Evolutionary conservation across 179 eudicot species (phyloP).

Genomic region (Camellia oleifera): DNA sequence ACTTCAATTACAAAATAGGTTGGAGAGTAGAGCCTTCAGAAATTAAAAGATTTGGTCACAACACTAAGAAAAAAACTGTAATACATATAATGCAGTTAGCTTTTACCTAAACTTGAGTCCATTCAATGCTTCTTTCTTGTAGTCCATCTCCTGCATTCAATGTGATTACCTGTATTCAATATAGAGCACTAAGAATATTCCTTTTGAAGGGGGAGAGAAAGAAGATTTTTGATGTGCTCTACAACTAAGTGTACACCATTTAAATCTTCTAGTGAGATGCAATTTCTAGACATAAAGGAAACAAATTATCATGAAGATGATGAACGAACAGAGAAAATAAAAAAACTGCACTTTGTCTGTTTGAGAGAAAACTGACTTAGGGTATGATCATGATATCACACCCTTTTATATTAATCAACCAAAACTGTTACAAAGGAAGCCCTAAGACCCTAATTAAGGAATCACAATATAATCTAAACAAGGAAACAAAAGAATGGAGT

Average conservation of each 20-base stretch:
- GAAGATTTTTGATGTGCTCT: background rate
- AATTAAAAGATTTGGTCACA: background rate
- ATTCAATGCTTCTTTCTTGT: constrained; percentile 81
- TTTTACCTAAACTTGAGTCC: constrained; percentile 78
- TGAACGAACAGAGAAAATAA: background rate
- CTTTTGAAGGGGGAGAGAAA: constrained; percentile 12
- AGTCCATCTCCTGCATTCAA: constrained; percentile 99
- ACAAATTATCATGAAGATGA: background rate
- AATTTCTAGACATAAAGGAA: background rate
- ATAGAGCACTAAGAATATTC: constrained; percentile 76
- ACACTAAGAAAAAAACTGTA: background rate
- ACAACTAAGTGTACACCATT: background rate
- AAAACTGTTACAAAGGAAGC: no score
- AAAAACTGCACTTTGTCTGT: background rate
- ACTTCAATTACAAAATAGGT: background rate
- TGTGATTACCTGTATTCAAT: constrained; percentile 99
- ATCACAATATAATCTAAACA: no score
- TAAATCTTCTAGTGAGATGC: constrained; percentile 8
- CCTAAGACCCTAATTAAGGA: no score
- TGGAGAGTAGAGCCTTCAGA: background rate
- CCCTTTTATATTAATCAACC: no score
- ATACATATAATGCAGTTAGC: background rate
- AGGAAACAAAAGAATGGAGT: no score
- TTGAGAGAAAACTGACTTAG: no score
- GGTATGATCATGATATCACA: no score